Evolutionary conservation across 2,329 filamentous ascomycete genomes (phyloP), one percentile per base, ranked within the genome.

Genomic region (Aspergillus fructus): DNA sequence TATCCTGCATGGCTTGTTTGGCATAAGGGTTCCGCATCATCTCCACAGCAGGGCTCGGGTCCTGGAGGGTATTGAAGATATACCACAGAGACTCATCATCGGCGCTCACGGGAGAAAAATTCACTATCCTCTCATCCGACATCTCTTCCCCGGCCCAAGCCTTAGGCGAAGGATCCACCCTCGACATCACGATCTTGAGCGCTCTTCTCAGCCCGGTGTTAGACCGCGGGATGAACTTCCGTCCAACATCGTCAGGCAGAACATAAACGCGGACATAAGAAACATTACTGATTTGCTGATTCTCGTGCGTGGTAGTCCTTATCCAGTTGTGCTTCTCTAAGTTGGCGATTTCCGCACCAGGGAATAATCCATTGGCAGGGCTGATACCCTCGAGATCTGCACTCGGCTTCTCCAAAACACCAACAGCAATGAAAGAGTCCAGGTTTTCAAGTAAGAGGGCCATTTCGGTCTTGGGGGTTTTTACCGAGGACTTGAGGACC

Each of bases 21-120:
- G 73, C 68, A 62, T 74, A 71, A 1, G 51, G 56, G 37, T 75
- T 68, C 19, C 63, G 65, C 40, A 76, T 68, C 7, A 49, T 43
- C 12, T 69, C 63, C n/a, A 70, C 49, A 5, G 66, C 59, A 0
- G 75, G 71, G 15, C 67, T 60, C 4, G 78, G 78, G 23, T 78
- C 71, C 37, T 74, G 59, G 15, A 81, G 60, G 3, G 78, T 81
- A 60, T 81, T 81, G 69, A 80, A 81, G 30, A 80, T 79, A 59
- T 81, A 81, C 67, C 79, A 81, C 1, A 81, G 57, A 0, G 78
- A 80, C 47, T 80, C 77, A 27, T 78, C 72, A 33, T 75, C 71
- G 3, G 56, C 62, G 1, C 39, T 58, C 42, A 64, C 63, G n/a
- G 63, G 58, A 11, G 53, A 49, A 2, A 62, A 30, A 33, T 60